Evolutionary conservation across 176 grass and related monocot genomes (phyloP), one percentile per base, ranked within the genome.

Genomic region (Puccinellia tenuiflora): DNA sequence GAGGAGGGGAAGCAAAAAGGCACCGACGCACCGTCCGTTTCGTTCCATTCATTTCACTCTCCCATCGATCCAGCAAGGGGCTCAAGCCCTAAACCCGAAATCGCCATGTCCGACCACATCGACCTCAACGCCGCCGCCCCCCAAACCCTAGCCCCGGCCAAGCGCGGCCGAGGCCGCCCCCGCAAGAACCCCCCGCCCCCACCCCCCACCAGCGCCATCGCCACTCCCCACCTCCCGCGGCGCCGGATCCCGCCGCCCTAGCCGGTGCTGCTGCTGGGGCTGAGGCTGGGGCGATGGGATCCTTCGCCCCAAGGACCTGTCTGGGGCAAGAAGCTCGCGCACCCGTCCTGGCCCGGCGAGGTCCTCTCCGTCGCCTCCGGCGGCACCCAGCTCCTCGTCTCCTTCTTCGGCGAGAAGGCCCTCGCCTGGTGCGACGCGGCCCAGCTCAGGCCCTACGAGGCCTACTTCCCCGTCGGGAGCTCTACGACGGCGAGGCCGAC

Each of bases 261-360:
- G 10, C 48, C n/a, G 34, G 7, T 55, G 24, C 45, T 29, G 40
- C 17, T 3, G 12, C 56, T 21, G 74, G 77, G 22, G n/a, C n/a
- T n/a, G n/a, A n/a, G n/a, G n/a, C 13, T 30, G 59, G 5, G 13
- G 2, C 60, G 26, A 28, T 17, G 13, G 60, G 60, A 63, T 63
- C 60, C 24, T 94, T 92, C 88, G 68, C 82, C 38, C 70, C 53
- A 81, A 84, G 68, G 91, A 98, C 87, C 73, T 98, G 93, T 96
- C 47, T 96, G 96, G 96, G 96, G 88, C 39, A 95, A 90, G 87
- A 94, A 95, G 80, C 92, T 72, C 62, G 73, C 50, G 80, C 92
- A 98, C 52, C 91, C 96, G 2, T 88, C 92, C 73, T 96, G 96
- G 96, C 96, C 96, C 0, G 96, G 90, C 30, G 89, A 93, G 83